phyloP scores from a whole-genome alignment of 2,329 filamentous ascomycete species.

The Alternaria triticina region DNA sequence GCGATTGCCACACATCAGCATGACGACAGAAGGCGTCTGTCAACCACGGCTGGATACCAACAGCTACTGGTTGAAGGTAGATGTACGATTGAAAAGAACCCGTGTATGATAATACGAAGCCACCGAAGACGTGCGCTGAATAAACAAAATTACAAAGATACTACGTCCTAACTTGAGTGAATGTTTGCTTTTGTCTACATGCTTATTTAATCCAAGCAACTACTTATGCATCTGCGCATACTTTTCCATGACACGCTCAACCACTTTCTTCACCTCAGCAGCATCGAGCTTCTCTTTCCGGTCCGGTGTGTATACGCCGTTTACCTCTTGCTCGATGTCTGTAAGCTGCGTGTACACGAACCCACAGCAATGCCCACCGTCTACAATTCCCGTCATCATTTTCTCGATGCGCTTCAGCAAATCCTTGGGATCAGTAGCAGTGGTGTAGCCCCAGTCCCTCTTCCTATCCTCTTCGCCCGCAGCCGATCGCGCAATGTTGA shows the following conservation, averaged over 20 bases:
- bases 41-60: neutral
- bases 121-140: neutral
- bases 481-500: constrained; percentile 65
- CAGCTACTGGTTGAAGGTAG: neutral
- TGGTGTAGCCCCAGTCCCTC: constrained; percentile 70
- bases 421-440: constrained; percentile 65
- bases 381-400: constrained; percentile 64
- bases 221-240: constrained; percentile 30
- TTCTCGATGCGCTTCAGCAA: constrained; percentile 64
- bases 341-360: constrained; percentile 71
- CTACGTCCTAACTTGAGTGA: neutral
- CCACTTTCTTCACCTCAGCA: constrained; percentile 62
- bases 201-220: neutral
- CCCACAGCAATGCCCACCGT: constrained; percentile 64
- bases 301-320: constrained; percentile 70
- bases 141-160: neutral
- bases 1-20: neutral
- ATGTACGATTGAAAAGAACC: neutral
- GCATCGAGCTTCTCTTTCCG: constrained; percentile 65
- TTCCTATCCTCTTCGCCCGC: constrained; percentile 50
- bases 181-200: neutral
- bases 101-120: neutral
- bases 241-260: constrained; percentile 53
- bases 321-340: constrained; percentile 71
- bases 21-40: neutral